Percentiles rank a stretch among this genome's conserved stretches.
Evolutionary conservation across 2,329 filamentous ascomycete species (phyloP).

Genomic region (Penicillium janthinellum): DNA sequence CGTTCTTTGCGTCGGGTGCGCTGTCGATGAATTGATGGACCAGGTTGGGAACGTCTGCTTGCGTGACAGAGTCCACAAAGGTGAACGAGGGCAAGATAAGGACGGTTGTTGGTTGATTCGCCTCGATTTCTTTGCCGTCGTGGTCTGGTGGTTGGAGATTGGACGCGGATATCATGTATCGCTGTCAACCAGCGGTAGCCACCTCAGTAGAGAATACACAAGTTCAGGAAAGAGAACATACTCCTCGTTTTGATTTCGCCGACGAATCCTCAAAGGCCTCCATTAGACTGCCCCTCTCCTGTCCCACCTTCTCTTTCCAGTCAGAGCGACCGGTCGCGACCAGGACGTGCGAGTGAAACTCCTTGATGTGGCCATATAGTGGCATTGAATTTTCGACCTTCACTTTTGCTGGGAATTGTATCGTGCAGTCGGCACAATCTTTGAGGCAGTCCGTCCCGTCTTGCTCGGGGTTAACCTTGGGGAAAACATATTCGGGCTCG

Average conservation of each 20-base stretch:
- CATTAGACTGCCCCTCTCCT: conserved; percentile 55
- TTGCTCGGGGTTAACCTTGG: conserved; percentile 35
- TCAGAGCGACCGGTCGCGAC: conserved; percentile 43
- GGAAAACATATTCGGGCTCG: conserved; percentile 37
- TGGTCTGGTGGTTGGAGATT: conserved; percentile 31
- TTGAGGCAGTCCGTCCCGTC: conserved; percentile 40
- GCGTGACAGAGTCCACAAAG: conserved; percentile 75
- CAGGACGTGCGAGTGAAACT: conserved; percentile 39
- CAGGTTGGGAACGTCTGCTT: conserved; percentile 64
- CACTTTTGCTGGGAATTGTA: conserved; percentile 38
- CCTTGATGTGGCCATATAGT: conserved; percentile 42
- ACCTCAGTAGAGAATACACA: neutral
- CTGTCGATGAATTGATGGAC: conserved; percentile 67
- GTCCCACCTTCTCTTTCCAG: conserved; percentile 40
- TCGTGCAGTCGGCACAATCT: conserved; percentile 43
- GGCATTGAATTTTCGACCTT: conserved; percentile 35
- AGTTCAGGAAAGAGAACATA: conserved; percentile 38
- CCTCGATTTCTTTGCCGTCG: conserved; percentile 3
- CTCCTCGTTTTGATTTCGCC: conserved; percentile 66
- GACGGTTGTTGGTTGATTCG: conserved; percentile 63
- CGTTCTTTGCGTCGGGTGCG: conserved; percentile 51
- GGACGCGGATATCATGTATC: conserved; percentile 41
- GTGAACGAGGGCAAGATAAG: conserved; percentile 81
- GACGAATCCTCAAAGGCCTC: conserved; percentile 48
- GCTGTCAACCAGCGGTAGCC: conserved; percentile 19